phyloP scores from a whole-genome alignment of 139 green algal species.

The Diplosphaera chodatii region DNA sequence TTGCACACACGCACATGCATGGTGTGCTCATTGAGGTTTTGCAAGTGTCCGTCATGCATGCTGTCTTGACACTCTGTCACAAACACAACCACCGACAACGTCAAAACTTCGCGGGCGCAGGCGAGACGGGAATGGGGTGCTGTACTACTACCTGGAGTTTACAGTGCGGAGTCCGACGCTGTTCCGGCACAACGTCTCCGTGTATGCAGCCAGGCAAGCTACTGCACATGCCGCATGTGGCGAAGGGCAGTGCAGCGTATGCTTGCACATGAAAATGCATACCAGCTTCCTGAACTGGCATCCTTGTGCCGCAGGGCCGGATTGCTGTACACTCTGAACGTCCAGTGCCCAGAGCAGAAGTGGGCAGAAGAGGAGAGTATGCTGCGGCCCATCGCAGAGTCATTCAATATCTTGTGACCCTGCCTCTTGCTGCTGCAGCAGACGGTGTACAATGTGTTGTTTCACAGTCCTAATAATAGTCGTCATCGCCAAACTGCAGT shows the following conservation, averaged over 20 bases:
- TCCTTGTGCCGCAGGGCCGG: constrained; percentile 21
- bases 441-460: no score
- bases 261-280: background rate
- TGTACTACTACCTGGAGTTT: constrained; percentile 80
- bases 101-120: no score
- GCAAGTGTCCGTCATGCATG: background rate
- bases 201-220: constrained; percentile 44
- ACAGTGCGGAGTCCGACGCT: constrained; percentile 55
- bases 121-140: constrained; percentile 14
- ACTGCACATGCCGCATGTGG: no score
- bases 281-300: no score
- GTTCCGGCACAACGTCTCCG: constrained; percentile 77
- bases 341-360: constrained; percentile 46
- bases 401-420: background rate
- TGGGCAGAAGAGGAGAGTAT: constrained; percentile 32
- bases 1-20: constrained; percentile 1
- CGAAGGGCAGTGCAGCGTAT: no score
- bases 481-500: no score
- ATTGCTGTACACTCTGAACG: constrained; percentile 72
- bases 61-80: no score
- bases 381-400: background rate
- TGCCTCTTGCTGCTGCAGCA: no score
- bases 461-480: no score
- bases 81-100: no score
- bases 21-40: no score